Percentiles rank a stretch among this genome's conserved stretches.
Conservation (phyloP, 768 basidiomycete genomes). For the Leccinum truebloodii region DNA sequence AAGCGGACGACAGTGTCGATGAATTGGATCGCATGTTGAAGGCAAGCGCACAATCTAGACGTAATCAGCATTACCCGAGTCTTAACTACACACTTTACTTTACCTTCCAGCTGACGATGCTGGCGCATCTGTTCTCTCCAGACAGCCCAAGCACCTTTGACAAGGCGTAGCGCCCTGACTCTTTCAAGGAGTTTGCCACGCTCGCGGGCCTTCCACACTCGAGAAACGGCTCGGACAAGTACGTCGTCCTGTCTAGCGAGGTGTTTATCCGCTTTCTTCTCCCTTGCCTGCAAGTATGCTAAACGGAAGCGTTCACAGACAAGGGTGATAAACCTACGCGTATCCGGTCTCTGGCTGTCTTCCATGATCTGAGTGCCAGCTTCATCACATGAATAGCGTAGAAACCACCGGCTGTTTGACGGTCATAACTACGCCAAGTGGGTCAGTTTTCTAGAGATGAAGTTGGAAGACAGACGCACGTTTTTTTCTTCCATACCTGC, state of each 20-base stretch:
- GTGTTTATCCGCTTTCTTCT: conserved; percentile 58
- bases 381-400: conserved; percentile 46
- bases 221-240: conserved; percentile 55
- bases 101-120: conserved; percentile 49
- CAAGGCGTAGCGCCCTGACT: conserved; percentile 46
- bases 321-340: conserved; percentile 39
- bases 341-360: conserved; percentile 48
- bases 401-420: conserved; percentile 44
- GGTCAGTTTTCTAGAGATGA: conserved; percentile 4
- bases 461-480: conserved; percentile 42
- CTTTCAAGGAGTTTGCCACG: conserved; percentile 58
- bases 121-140: conserved; percentile 52
- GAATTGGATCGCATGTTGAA: conserved; percentile 51
- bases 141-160: conserved; percentile 46
- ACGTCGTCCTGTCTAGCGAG: conserved; percentile 56
- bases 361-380: conserved; percentile 55
- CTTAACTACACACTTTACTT: conserved; percentile 6
- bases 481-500: conserved; percentile 55
- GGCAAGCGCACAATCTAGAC: conserved; percentile 48
- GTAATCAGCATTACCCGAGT: conserved; percentile 14
- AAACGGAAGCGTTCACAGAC: conserved; percentile 4
- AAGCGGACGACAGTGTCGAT: conserved; percentile 33
- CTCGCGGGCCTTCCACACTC: conserved; percentile 71
- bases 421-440: conserved; percentile 41
- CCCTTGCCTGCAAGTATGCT: conserved; percentile 47